Base-by-base conservation (phyloP, 2,329 filamentous ascomycete species). In the Sclerotiophoma versabilis region DNA sequence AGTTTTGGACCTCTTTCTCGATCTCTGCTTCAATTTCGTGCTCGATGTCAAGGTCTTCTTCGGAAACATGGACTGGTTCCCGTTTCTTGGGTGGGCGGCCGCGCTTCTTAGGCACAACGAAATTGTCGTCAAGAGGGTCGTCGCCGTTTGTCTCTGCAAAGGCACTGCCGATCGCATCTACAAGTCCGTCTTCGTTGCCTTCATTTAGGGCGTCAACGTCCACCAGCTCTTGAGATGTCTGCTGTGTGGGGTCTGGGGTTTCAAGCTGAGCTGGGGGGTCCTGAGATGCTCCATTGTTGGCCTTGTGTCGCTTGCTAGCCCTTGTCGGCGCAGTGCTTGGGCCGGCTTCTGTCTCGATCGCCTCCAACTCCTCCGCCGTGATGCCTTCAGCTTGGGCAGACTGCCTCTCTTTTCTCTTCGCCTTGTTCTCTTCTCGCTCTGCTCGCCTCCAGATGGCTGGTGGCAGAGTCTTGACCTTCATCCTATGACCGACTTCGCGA, bases 381-480 rank as follows among this genome's bases (percentile, higher is more conserved):
- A 49, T 49, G 12, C 47, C 47, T 37, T 62, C 60, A 20, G 45
- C 59, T 27, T 39, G 36, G 30, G 19, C 34, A 6, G 37, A 48
- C 56, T 27, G 48, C 29, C 52, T 68, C 67, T 44, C 52, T 48
- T 26, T 51, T 34, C 55, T 64, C 72, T 71, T 73, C 42, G 65
- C 67, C 20, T 65, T 70, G 22, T 73, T 75, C 49, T 74, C 63
- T 42, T 75, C 70, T 45, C 81, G 74, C 82, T 76, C 79, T 19
- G 84, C 79, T 66, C 88, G 82, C 66, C 86, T 83, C 70, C 90
- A 91, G 62, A 95, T 90, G 0, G 92, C 88, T 0, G 95, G 95
- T 0, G 95, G 95, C 29, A 65, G 59, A n/a, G 63, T 67, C 20
- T 84, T 78, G 20, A 88, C 87, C 64, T 93, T 90, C 17, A 92